Conservation (phyloP, 345 rosid genomes). For the Kernera saxatilis region DNA sequence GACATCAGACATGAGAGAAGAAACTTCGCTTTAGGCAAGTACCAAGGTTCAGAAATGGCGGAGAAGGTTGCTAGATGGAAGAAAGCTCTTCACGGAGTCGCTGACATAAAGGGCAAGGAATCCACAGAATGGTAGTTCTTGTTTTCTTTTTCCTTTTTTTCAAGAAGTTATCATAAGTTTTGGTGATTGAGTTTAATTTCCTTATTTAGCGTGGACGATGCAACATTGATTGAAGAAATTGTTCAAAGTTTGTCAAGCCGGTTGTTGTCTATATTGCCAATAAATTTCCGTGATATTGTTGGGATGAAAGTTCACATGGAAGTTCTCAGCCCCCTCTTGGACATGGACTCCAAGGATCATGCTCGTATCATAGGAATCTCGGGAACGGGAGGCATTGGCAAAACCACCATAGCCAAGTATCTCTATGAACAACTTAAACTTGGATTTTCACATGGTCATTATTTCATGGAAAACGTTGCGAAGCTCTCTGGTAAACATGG, state of each 20-base stretch:
- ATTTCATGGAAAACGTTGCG: not conserved
- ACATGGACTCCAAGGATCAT: not conserved
- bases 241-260: not conserved
- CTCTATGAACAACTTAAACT: not conserved
- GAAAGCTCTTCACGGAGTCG: not conserved
- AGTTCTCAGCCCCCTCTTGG: not conserved
- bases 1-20: not conserved
- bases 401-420: not conserved
- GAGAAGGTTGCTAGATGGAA: not conserved
- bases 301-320: not conserved
- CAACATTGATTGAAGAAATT: not conserved
- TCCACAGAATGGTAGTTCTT: not conserved
- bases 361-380: not conserved
- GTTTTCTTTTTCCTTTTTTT: too few relatives aligned
- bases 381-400: not conserved
- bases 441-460: not conserved
- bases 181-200: not conserved
- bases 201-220: not conserved
- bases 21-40: not conserved
- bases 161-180: too few relatives aligned
- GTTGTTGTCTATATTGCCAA: not conserved
- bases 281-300: not conserved
- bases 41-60: not conserved
- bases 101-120: not conserved
- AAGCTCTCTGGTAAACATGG: not conserved